phyloP scores from a whole-genome alignment of 2,329 filamentous ascomycete genomes.

The Elsinoe arachidis region DNA sequence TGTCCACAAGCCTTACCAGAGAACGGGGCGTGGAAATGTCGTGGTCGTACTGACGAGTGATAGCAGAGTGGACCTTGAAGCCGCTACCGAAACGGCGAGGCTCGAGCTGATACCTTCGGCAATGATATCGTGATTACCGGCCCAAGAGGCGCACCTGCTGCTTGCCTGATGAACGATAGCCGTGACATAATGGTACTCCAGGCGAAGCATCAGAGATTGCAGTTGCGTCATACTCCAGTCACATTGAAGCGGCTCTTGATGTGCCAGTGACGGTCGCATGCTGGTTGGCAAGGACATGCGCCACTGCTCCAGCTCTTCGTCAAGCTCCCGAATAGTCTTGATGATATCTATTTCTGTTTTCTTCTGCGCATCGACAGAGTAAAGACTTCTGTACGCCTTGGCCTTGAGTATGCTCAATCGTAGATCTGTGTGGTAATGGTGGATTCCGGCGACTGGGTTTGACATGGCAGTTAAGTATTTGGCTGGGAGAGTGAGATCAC shows the following conservation, averaged over 20 bases:
- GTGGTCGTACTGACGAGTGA: conserved; percentile 34
- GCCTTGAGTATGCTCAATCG: conserved; percentile 22
- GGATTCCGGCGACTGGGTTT: background rate
- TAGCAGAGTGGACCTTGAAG: conserved; percentile 49
- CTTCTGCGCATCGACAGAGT: conserved; percentile 31
- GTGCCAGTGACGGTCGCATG: conserved; percentile 42
- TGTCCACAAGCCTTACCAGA: conserved; percentile 36
- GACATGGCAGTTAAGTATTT: conserved; percentile 25
- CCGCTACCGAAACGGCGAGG: conserved; percentile 45
- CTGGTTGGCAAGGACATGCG: conserved; percentile 39
- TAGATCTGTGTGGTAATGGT: background rate
- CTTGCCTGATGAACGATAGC: conserved; percentile 49
- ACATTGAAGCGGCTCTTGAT: conserved; percentile 27
- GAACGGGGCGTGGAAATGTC: conserved; percentile 39
- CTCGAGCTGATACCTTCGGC: conserved; percentile 43
- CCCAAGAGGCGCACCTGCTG: conserved; percentile 36
- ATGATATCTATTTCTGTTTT: conserved; percentile 49
- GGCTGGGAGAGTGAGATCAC: conserved; percentile 43
- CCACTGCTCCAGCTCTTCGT: conserved; percentile 50
- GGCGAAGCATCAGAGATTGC: conserved; percentile 40
- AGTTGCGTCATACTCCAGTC: conserved; percentile 33
- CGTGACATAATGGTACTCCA: conserved; percentile 50
- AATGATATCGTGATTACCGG: conserved; percentile 29
- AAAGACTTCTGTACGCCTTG: conserved; percentile 13
- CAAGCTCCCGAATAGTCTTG: conserved; percentile 47